Conservation (phyloP, 306 rosid species). For the Rosa rugosa region DNA sequence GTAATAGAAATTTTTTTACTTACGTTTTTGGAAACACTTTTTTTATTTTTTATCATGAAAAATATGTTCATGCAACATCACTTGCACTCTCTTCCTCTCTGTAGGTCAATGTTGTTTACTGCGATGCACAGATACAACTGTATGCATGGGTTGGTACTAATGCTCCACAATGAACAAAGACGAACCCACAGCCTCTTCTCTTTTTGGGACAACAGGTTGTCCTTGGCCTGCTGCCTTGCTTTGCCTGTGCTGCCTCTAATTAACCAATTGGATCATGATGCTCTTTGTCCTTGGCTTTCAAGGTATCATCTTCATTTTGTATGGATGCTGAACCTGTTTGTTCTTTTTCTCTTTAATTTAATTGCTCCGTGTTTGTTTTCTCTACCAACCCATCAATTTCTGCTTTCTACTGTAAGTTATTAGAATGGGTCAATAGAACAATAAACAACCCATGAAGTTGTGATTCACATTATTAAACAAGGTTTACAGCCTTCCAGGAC, state of each 20-base stretch:
- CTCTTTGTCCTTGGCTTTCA: slow-evolving; percentile 1
- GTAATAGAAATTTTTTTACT: no score
- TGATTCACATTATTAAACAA: background rate
- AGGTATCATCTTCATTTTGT: background rate
- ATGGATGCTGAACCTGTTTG: background rate
- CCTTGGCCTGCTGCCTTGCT: background rate
- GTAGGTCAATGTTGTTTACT: no score
- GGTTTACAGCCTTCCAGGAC: background rate
- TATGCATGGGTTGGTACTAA: no score
- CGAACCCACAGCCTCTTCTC: no score
- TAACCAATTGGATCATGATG: background rate
- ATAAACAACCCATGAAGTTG: background rate
- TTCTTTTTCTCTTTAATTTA: no score
- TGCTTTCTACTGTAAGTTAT: background rate
- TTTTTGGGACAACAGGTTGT: background rate
- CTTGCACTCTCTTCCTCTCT: no score
- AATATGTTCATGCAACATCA: no score
- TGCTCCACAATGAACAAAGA: no score
- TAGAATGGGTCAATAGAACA: background rate
- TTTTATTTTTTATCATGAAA: no score
- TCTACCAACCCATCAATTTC: background rate
- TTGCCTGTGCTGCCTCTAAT: slow-evolving; percentile 1
- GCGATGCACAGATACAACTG: no score
- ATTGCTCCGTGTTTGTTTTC: background rate
- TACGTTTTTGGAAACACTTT: no score